Percentiles rank a stretch among this genome's conserved stretches.
These are phyloP conservation scores for Arthrocladium fulminans DNA, from an alignment of 2,329 filamentous ascomycete species.

Conservation along the genomic window DNA sequence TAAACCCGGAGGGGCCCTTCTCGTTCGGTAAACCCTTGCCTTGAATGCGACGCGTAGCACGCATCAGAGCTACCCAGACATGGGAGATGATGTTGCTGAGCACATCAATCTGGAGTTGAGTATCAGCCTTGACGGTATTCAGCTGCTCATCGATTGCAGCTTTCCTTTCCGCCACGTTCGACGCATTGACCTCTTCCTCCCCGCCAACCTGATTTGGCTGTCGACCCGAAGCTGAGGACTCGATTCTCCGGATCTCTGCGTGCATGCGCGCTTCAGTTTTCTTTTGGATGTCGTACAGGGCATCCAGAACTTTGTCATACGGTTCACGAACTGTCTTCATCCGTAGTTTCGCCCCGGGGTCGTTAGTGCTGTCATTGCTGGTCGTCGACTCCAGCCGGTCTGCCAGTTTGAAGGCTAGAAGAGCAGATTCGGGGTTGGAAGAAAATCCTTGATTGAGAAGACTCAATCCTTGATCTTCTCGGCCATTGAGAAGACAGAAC, in stretches of 20 bases:
- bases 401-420: constrained; percentile 80
- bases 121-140: constrained; percentile 53
- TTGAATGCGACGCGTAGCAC: constrained; percentile 87
- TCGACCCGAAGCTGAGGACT: constrained; percentile 39
- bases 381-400: constrained; percentile 77
- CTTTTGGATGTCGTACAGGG: constrained; percentile 77
- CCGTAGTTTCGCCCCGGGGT: constrained; percentile 50
- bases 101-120: constrained; percentile 62
- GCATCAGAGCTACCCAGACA: constrained; percentile 89
- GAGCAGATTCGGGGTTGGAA: constrained; percentile 86
- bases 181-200: constrained; percentile 47
- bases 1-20: constrained; percentile 55
- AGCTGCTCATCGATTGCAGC: constrained; percentile 47
- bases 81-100: constrained; percentile 82
- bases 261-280: constrained; percentile 59
- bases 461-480: constrained; percentile 63
- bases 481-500: constrained; percentile 75
- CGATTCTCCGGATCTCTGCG: constrained; percentile 48
- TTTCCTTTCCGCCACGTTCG: constrained; percentile 41
- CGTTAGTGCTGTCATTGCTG: constrained; percentile 66
- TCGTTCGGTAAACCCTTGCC: constrained; percentile 67
- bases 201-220: constrained; percentile 27
- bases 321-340: constrained; percentile 71
- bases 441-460: constrained; percentile 74
- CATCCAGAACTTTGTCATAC: constrained; percentile 72